Base-by-base conservation (phyloP, 768 basidiomycete species). In the Paxillus rubicundulus region DNA sequence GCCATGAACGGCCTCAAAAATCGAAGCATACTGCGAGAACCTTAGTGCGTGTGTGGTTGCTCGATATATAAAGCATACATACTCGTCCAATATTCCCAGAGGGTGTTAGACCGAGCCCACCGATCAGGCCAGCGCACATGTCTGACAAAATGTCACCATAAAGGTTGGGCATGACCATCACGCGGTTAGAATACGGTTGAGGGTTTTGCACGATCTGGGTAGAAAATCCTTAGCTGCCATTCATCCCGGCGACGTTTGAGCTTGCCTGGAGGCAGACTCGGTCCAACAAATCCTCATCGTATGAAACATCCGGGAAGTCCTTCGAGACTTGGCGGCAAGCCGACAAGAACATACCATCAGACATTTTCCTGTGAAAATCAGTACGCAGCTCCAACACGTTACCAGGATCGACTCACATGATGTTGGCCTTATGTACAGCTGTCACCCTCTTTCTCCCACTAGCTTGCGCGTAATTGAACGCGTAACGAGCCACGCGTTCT, bases 81-180 rank as follows among this genome's bases (percentile, higher is more conserved):
- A 91, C 91, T 61, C 88, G 85, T 61, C 95, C 95, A 69, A 98
- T 98, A 75, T 98, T 98, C 24, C 95, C 95, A 46, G 96, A 98
- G 28, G 96, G 96, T 1, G 96, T 98, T 60, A 98, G 79, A 58
- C 97, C 97, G 58, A 99, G 80, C 57, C 97, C 97, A 55, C 97
- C 97, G 71, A 99, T 98, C 61, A 99, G 80, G 53, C 97, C 97
- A 54, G 97, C 97, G 61, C 93, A 96, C 89, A 99, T 94, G 70
- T 99, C 95, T 44, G 94, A 97, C 58, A 97, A 76, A 66, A 97
- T 97, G 70, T 94, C 94, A 67, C 89, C 92, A 63, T 92, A 95
- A 55, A 99, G 76, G 78, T 99, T 99, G 49, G 97, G 97, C 95
- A 98, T 98, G 60, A 99, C 97, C 96, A 99, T 98, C 58, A 99